Evolutionary conservation across 345 rosid species (phyloP), one percentile per base, ranked within the genome.

Genomic region (Salix purpurea): DNA sequence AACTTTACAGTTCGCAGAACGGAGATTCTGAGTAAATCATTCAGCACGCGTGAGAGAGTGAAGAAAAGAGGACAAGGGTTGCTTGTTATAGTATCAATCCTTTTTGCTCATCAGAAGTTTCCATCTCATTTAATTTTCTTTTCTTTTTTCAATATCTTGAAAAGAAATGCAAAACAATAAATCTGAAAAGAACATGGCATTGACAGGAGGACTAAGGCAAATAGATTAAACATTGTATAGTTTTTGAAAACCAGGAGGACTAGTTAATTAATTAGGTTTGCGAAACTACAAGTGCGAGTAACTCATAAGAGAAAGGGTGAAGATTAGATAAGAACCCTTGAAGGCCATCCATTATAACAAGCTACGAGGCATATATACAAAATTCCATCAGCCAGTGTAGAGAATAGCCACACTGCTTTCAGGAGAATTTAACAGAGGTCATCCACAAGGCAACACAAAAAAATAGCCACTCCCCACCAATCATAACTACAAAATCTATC

Each of bases 311-410:
- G 50, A 46, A 46, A 3, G 18, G 50, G 50, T 13, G 50, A 66
- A 21, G 23, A 54, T 54, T 21, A 24, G 72, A 52, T 46, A 58
- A 32, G 71, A 62, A 73, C 30, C 67, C 19, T 30, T 46, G 60
- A 37, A 65, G 70, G 67, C 75, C 77, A 78, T 70, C 74, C 71
- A 76, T 73, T 58, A 46, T 46, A 71, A 77, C 71, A 73, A 66
- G 76, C 75, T 77, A 70, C 39, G 71, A 69, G 58, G 39, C 68
- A 58, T 87, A 87, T 81, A 37, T 86, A 87, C 89, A 87, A 79
- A 83, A 78, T 74, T 84, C 60, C 70, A 46, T 65, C 77, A 69
- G 50, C 74, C 80, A n/a, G 37, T 26, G 74, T 28, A 11, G 72
- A 74, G 80, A 66, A 72, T 7, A 23, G 69, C 80, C 79, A 78